Evolutionary conservation across 129 eudicot species (phyloP), one percentile per base, ranked within the genome.

Genomic region (Pittosporum tobira): DNA sequence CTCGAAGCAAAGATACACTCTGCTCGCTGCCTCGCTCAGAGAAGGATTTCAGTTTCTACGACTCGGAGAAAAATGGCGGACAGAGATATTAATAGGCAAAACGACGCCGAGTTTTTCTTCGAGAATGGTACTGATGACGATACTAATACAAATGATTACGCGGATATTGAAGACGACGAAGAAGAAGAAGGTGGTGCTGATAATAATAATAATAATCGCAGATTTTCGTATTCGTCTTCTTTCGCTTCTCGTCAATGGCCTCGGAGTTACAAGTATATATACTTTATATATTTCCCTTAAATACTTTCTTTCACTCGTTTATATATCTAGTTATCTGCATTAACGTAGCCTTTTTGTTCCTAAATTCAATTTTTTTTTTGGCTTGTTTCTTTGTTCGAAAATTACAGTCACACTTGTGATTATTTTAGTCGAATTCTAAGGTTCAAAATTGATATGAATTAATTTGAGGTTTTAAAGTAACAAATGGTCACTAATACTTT

Each of bases 231-330:
- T 29, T n/a, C 58, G 8, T 66, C 70, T 18, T 69, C 67, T 37
- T 67, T 58, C 40, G 19, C 71, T 7, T 26, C 59, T 51, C 45
- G 14, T 11, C 74, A 67, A 51, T 77, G 83, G 83, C 83, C 83
- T 1, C 75, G 59, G 72, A 77, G 78, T 72, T 72, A 68, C 83
- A 77, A 65, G 83, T 77, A 16, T 21, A 44, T 66, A 27, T 51
- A 15, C 37, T 2, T 59, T 45, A 20, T 36, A 5, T 48, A 11
- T 62, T 37, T 62, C 31, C 49, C 3, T 14, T 31, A 37, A 5
- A 0, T 2, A n/a, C 22, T 13, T 23, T 25, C 18, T 1, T 2
- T 18, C 2, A 13, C 11, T 3, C 43, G 43, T 8, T 4, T 1
- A 2, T 14, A 40, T 14, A 13, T 40, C 3, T 40, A 13, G 11